Base-by-base conservation (phyloP, 1,139 yeast genomes). In the Pichia sp. region DNA sequence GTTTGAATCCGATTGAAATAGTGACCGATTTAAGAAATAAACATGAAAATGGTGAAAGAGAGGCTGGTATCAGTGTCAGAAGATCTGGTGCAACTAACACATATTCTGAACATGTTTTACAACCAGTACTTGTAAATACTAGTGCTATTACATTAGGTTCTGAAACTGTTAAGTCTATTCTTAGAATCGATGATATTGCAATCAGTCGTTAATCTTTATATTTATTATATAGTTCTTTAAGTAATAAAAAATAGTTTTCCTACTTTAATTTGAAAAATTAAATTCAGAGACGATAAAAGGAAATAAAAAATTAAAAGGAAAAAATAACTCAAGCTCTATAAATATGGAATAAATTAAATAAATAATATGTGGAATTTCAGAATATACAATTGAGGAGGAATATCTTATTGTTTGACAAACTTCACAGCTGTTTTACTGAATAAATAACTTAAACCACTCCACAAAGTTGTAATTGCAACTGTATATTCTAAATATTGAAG, bases 1-100 rank as follows among this genome's bases (percentile, higher is more conserved):
- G 99, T 48, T 71, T 92, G 63, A 89, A 92, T 65, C 89, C 96
- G 53, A 87, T 94, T 58, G 86, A 87, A 56, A 95, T 94, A 41
- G 96, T 92, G 35, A 92, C 98, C 20, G 98, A 94, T 54, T 75
- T 92, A 57, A 84, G 97, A 65, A 84, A 86, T 62, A 82, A 84
- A 65, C 98, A 94, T 64, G 97, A 85, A 61, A 74, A 74, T 53
- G 97, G 97, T 46, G 96, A 90, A 65, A 75, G 72, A 56, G 83
- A 87, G 59, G 95, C 97, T n/a, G 99, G 98, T 46, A 89, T 92
- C 52, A 85, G 95, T 35, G 96, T 89, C 42, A 80, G 97, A 67
- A 82, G 97, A 63, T 84, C 95, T 2, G 95, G 96, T 44, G 87
- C 97, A 40, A 80, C 94, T 41, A 89, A 92, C 64, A 87, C 96